Base-by-base conservation (phyloP, 2,329 filamentous ascomycete genomes). In the Fusarium cyanostomum region DNA sequence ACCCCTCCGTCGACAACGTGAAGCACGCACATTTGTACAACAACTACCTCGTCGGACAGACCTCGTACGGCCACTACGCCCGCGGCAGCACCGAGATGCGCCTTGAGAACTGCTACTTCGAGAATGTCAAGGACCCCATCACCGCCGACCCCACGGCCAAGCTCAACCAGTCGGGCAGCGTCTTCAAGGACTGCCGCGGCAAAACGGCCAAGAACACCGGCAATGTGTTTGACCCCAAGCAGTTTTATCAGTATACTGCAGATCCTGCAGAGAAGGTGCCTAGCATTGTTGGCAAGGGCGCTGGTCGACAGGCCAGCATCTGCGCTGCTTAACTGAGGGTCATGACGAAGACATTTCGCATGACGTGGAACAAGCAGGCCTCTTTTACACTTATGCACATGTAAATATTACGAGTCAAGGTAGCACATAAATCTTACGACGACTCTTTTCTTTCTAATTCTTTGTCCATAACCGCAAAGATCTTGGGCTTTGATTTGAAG, bases 31-130 rank as follows among this genome's bases (percentile, higher is more conserved):
- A 71, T 41, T 44, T 71, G n/a, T 71, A 71, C 67, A 71, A 71
- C 55, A 71, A 71, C 55, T 69, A 70, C 44, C 59, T 71, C 15
- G 46, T 64, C 50, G 65, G 66, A 7, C 51, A 60, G 38, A 69
- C 61, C 9, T 67, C 62, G 3, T 70, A 71, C 46, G 68, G 69
- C 8, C 67, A 71, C 64, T 71, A 71, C 46, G 59, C 66, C 10
- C 65, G 68, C 8, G 69, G 68, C 10, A 53, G 37, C 30, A 71
- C 68, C 8, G 57, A 67, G 45, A 64, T 64, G 55, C 60, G 63
- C 30, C 59, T 71, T n/a, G 69, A 71, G 58, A 71, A 71, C 57
- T 63, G 62, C 53, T 70, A 62, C 59, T 71, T 71, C 24, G 58
- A 68, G 15, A 49, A 66, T n/a, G 56, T 59, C 45, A 56, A 64